Evolutionary conservation across 2,329 filamentous ascomycete genomes (phyloP), one percentile per base, ranked within the genome.

Genomic region (Fusarium multiceps): DNA sequence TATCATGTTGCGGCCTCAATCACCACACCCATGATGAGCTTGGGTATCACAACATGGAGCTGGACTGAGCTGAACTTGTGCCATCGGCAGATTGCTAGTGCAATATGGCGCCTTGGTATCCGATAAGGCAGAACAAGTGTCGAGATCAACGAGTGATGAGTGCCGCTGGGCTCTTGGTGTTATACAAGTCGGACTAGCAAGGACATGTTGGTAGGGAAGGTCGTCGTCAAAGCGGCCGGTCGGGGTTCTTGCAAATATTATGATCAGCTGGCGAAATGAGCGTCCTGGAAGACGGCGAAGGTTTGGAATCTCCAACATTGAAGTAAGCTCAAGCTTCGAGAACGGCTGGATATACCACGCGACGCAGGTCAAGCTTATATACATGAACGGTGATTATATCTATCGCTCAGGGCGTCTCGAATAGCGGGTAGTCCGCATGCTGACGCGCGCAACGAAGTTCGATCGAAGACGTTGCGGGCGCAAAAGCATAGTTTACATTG

Each of bases 401-500:
- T 67, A 59, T 64, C 63, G 42, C 56, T 59, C 55, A 45, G 30
- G 48, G 49, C 32, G 55, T 46, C 28, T 58, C 63, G 60, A 51
- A 20, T 54, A 72, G 59, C 69, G 73, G 74, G 73, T 69, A 70
- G 51, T 71, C 74, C 67, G 73, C 75, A 77, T 77, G 50, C 47
- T 60, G 63, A 77, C 76, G 75, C 75, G 75, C 74, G 76, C 76
- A 77, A 69, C 59, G 48, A 27, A 68, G 63, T 59, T 46, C 62
- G 46, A 64, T 53, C 30, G 58, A 76, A 69, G 65, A 72, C 71
- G 74, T 69, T 77, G 75, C 76, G 76, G 75, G 75, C 76, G 76
- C 69, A 75, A 67, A 42, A 55, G 10, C 55, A 62, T 55, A 60
- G 41, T 66, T 55, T 47, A 62, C 59, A 68, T 58, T 53, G 27